Conservation (phyloP, 345 rosid genomes). For the Gossypium bickii region DNA sequence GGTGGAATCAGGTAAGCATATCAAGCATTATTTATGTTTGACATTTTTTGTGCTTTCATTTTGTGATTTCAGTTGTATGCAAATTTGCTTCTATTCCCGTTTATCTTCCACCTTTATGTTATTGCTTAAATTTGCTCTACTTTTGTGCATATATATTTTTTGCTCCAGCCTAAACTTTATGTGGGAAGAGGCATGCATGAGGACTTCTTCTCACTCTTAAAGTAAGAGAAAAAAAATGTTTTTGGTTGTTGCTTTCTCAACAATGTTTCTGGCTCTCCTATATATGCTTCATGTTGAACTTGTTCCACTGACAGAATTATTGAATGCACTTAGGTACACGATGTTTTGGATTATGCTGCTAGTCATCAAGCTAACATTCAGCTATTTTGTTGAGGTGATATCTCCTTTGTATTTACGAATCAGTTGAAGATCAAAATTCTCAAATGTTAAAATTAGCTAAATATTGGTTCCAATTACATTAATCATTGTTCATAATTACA, state of each 20-base stretch:
- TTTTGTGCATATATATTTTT: background rate
- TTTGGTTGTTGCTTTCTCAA: constrained; percentile 10
- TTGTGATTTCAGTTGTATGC: background rate
- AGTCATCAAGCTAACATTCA: constrained; percentile 87
- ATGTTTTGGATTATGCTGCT: constrained; percentile 88
- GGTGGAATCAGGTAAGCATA: constrained; percentile 97
- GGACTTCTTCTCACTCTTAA: constrained; percentile 72
- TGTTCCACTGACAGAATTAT: constrained; percentile 10
- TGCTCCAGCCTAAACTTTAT: constrained; percentile 80
- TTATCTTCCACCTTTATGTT: background rate
- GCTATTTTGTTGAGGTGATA: constrained; percentile 94
- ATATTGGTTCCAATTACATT: background rate
- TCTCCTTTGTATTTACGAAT: constrained; percentile 9
- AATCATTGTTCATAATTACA: background rate
- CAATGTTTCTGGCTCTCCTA: constrained; percentile 1
- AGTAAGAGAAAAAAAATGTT: constrained; percentile 45
- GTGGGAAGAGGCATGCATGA: constrained; percentile 99
- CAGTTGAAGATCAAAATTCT: background rate
- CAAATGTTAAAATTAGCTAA: background rate
- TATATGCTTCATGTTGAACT: constrained; percentile 3
- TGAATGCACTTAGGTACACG: constrained; percentile 61
- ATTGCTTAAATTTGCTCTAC: background rate
- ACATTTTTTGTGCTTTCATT: background rate
- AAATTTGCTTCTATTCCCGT: background rate
- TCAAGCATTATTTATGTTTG: background rate